A percentile compares a stretch with the other conserved stretches of the same genome.
These are phyloP conservation scores for maize (Zea mays) DNA, from an alignment of 176 grass and related monocot species.

Conservation along the genomic window DNA sequence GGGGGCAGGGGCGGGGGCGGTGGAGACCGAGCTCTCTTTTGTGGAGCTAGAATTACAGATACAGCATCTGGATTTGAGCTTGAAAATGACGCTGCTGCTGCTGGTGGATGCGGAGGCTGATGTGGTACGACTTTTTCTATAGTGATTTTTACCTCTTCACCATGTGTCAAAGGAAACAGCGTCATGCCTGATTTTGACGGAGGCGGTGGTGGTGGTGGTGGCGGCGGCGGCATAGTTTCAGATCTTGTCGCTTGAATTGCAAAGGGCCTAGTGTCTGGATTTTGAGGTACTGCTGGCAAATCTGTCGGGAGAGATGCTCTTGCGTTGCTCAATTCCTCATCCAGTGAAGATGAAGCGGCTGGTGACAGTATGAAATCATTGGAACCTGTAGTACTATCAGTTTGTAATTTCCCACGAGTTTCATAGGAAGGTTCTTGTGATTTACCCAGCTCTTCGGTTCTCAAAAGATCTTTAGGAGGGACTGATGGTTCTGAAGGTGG, in stretches of 20 bases:
- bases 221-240: constrained; percentile 19
- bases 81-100: constrained; percentile 36
- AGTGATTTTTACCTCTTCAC: constrained; percentile 18
- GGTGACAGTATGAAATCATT: not conserved
- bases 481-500: constrained; percentile 39
- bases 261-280: constrained; percentile 18
- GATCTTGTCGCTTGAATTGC: constrained; percentile 18
- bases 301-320: constrained; percentile 19
- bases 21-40: constrained; percentile 31
- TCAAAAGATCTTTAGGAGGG: constrained; percentile 18
- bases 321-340: constrained; percentile 33
- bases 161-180: constrained; percentile 29
- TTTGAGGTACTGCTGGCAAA: constrained; percentile 29
- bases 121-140: constrained; percentile 29
- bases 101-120: constrained; percentile 31
- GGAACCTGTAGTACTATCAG: constrained; percentile 34
- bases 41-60: constrained; percentile 26
- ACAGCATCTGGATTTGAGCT: constrained; percentile 16
- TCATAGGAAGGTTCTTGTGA: constrained; percentile 34
- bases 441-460: constrained; percentile 20
- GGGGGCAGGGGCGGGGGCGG: constrained; percentile 16
- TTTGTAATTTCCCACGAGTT: constrained; percentile 13
- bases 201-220: constrained; percentile 40
- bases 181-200: constrained; percentile 32
- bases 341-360: constrained; percentile 18